Percentiles rank a stretch among this genome's conserved stretches.
Evolutionary conservation across 2,329 filamentous ascomycete species (phyloP).

Genomic region (Colletotrichum sp.): DNA sequence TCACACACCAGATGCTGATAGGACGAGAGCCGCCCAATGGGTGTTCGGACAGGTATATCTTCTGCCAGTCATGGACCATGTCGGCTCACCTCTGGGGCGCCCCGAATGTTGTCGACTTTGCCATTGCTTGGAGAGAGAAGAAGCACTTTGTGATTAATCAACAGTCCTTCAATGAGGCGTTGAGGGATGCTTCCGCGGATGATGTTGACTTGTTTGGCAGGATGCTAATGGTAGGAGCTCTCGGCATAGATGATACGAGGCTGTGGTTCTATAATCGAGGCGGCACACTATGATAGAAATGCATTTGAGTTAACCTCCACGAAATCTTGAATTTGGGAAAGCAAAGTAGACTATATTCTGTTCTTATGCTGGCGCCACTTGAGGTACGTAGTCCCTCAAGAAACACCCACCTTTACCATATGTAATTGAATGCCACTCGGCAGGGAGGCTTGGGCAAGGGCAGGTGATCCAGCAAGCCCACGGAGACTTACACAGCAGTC

Average conservation of each 20-base stretch:
- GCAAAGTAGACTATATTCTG: neutral
- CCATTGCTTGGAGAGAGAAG: constrained; percentile 38
- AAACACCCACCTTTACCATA: neutral
- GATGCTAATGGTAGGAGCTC: constrained; percentile 34
- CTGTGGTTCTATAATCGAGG: constrained; percentile 32
- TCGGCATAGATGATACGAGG: constrained; percentile 37
- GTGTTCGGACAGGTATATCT: constrained; percentile 33
- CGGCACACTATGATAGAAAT: neutral
- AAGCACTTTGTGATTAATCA: constrained; percentile 40
- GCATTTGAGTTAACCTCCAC: neutral
- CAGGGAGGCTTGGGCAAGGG: neutral
- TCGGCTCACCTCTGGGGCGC: constrained; percentile 44
- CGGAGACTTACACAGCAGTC: neutral
- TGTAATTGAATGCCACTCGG: neutral
- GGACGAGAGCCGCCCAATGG: constrained; percentile 24
- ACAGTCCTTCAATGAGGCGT: constrained; percentile 27
- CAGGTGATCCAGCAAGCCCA: neutral
- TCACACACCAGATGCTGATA: constrained; percentile 39
- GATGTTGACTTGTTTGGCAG: constrained; percentile 48
- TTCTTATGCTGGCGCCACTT: too few relatives aligned
- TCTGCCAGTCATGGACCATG: constrained; percentile 43
- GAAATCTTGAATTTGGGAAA: neutral
- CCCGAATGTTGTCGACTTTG: constrained; percentile 38
- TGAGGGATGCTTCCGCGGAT: constrained; percentile 42
- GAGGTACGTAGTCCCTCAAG: neutral